phyloP scores from a whole-genome alignment of 2,329 filamentous ascomycete species.

The Diaporthe sp. region DNA sequence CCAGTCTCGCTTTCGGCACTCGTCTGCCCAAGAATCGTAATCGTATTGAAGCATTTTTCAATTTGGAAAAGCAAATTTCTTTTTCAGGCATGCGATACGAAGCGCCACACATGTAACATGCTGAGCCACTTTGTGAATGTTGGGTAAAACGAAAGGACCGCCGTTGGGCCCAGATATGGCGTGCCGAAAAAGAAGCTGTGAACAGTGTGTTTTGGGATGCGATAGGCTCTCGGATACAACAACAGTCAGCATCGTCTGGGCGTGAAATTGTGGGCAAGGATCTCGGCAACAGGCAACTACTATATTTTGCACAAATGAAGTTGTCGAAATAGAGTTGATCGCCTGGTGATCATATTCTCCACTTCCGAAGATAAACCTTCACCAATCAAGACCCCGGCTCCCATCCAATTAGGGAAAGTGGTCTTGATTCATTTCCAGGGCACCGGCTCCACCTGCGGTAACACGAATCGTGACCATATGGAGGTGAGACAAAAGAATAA shows the following conservation, averaged over 20 bases:
- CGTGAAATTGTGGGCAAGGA: background rate
- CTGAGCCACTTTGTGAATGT: background rate
- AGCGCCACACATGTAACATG: background rate
- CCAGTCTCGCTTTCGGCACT: background rate
- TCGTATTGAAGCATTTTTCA: background rate
- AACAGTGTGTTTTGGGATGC: background rate
- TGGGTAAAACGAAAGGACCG: background rate
- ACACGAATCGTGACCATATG: background rate
- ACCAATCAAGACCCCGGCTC: constrained; percentile 2
- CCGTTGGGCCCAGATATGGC: background rate
- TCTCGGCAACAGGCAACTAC: background rate
- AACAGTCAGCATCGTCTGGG: background rate
- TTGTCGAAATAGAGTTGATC: constrained; percentile 16
- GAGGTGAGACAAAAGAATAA: background rate
- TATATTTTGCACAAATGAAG: background rate
- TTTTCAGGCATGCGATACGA: background rate
- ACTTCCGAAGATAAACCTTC: background rate
- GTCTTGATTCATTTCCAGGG: background rate
- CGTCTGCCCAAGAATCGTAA: background rate
- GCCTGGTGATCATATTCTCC: background rate
- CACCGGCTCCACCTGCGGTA: background rate
- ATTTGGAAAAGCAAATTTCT: background rate
- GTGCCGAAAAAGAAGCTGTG: background rate
- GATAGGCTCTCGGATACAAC: background rate
- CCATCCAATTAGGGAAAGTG: background rate